These are phyloP conservation scores for Alternaria sp. DNA, from an alignment of 2,329 filamentous ascomycete genomes.

Conservation along the genomic window DNA sequence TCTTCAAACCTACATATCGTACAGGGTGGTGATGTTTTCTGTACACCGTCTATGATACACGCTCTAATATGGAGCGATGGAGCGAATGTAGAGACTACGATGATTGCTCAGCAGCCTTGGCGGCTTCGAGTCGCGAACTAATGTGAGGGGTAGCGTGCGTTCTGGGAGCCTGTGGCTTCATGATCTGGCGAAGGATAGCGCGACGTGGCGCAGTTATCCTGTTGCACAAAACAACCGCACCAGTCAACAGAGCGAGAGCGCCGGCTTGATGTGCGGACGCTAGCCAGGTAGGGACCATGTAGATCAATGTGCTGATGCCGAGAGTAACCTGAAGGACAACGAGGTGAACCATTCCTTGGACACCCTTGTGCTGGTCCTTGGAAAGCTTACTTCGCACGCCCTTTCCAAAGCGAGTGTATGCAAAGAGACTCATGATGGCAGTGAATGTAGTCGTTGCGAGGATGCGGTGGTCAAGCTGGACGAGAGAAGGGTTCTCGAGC, in stretches of 20 bases:
- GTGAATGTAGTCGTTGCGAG: constrained; percentile 89
- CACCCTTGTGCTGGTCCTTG: constrained; percentile 71
- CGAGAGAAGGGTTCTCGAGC: constrained; percentile 94
- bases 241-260: constrained; percentile 82
- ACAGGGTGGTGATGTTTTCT: constrained; percentile 4
- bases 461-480: constrained; percentile 94
- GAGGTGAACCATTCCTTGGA: constrained; percentile 82
- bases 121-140: constrained; percentile 29
- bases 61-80: neutral
- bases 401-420: constrained; percentile 76
- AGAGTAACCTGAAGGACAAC: constrained; percentile 82
- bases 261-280: constrained; percentile 95
- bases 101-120: constrained; percentile 25
- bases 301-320: constrained; percentile 90
- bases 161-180: constrained; percentile 31
- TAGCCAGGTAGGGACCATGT: constrained; percentile 88
- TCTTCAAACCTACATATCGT: constrained; percentile 13
- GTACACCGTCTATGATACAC: constrained; percentile 9
- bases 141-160: constrained; percentile 29
- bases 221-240: constrained; percentile 79
- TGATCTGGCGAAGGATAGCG: constrained; percentile 41
- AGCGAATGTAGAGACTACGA: constrained; percentile 13
- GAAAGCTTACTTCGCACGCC: constrained; percentile 68
- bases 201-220: constrained; percentile 46
- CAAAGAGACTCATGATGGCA: constrained; percentile 78